These are phyloP conservation scores for Tuber melanosporum DNA, from an alignment of 495 filamentous ascomycete species.

Conservation along the genomic window DNA sequence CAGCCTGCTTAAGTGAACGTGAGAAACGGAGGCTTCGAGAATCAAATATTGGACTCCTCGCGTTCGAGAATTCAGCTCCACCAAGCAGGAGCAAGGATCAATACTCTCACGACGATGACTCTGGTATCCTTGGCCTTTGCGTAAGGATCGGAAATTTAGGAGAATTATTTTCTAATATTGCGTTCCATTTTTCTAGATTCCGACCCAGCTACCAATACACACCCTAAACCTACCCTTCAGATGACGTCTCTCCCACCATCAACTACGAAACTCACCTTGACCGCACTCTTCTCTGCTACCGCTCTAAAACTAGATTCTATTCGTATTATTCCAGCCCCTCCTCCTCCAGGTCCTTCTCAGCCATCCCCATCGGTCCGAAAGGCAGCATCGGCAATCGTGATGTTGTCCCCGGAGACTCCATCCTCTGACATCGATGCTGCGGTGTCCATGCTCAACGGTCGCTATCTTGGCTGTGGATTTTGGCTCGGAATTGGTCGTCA, in stretches of 20 bases:
- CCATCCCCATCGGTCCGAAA: slow-evolving; percentile 58
- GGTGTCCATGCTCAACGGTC: slow-evolving; percentile 71
- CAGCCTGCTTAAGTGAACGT: slow-evolving; percentile 18
- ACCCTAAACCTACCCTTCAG: slow-evolving; percentile 78
- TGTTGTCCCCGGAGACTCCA: slow-evolving; percentile 74
- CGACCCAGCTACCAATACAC: slow-evolving; percentile 56
- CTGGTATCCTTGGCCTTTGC: slow-evolving; percentile 17
- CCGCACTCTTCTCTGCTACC: slow-evolving; percentile 50
- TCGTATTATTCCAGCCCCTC: slow-evolving; percentile 59
- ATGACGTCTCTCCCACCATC: slow-evolving; percentile 55
- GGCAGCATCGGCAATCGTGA: slow-evolving; percentile 76
- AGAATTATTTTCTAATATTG: not conserved
- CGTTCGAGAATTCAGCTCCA: slow-evolving; percentile 53
- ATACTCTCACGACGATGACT: slow-evolving; percentile 33
- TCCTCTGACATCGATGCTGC: slow-evolving; percentile 76
- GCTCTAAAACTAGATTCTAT: slow-evolving; percentile 68
- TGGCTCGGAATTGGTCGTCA: slow-evolving; percentile 74
- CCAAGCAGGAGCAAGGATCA: slow-evolving; percentile 51
- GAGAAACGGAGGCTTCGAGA: slow-evolving; percentile 43
- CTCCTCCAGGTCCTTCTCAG: slow-evolving; percentile 43
- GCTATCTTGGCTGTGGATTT: slow-evolving; percentile 81
- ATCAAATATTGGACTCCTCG: slow-evolving; percentile 47
- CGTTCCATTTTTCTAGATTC: slow-evolving; percentile 16
- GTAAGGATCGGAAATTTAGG: not conserved
- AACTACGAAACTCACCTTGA: slow-evolving; percentile 33